These are phyloP conservation scores for Tripterygium wilfordii DNA, from an alignment of 177 flowering plant genomes.

Conservation along the genomic window DNA sequence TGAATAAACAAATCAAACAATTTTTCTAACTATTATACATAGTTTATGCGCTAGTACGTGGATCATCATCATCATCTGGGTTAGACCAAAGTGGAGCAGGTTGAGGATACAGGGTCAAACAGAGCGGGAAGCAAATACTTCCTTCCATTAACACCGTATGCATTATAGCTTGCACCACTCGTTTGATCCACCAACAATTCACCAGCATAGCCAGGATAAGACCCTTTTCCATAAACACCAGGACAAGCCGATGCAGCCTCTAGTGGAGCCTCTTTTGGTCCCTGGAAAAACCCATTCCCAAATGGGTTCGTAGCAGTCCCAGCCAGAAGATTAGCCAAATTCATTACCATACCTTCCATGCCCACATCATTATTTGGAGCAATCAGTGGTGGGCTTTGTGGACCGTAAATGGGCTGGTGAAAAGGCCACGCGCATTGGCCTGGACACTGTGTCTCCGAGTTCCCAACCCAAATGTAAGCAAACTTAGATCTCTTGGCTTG, in stretches of 20 bases:
- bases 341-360: conserved; percentile 49
- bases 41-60: no score
- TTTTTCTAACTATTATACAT: no score
- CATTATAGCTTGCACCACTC: conserved; percentile 51
- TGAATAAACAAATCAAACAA: conserved; percentile 12
- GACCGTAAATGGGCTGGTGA: conserved; percentile 60
- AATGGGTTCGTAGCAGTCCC: conserved; percentile 64
- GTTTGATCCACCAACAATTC: conserved; percentile 34
- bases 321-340: conserved; percentile 44
- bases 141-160: conserved; percentile 37
- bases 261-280: conserved; percentile 37
- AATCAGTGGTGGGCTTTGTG: conserved; percentile 44
- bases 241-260: conserved; percentile 64
- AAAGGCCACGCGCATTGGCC: conserved; percentile 68
- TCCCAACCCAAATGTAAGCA: conserved; percentile 59
- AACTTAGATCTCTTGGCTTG: conserved; percentile 19
- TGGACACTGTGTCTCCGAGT: conserved; percentile 56
- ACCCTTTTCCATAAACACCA: conserved; percentile 49
- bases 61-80: background rate
- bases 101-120: conserved; percentile 31
- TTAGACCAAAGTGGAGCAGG: conserved; percentile 42
- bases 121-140: conserved; percentile 51
- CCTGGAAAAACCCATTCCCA: conserved; percentile 54
- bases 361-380: conserved; percentile 65
- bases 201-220: conserved; percentile 59